Base-by-base conservation (phyloP, 805 yeast genomes). In the Pichia deserticola region DNA sequence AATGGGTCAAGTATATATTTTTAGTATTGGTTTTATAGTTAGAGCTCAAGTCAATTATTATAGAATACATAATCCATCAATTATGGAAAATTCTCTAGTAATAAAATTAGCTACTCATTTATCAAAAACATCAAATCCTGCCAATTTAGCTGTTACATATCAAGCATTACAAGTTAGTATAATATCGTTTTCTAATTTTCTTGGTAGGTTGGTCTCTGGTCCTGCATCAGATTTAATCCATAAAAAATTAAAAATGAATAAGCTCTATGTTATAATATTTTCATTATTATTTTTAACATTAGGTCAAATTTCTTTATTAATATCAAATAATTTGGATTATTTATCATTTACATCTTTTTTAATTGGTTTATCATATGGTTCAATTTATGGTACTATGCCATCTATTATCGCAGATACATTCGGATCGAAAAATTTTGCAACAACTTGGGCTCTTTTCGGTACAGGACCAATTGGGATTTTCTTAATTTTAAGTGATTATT, bases 91-190 rank as follows among this genome's bases (percentile, higher is more conserved):
- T 29, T 29, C 47, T 15, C 32, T 53, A 7, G 33, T 42, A 11
- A 5, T 45, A 5, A 37, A 54, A 25, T 20, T 50, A 7, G 47
- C 45, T 4, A 11, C 25, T 5, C n/a, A 28, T 10, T 42, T 45
- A 39, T 36, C 39, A 7, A 49, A 7, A 13, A 33, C 35, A 27
- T 40, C 54, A 35, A 51, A 57, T 5, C 56, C 57, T 42, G 57
- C 60, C 10, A 67, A 72, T 12, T 63, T 71, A 0, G 71, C 77
- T 1, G 70, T 76, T 6, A 69, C 78, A 13, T 66, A 72, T 8
- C 92, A 85, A 59, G 88, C 90, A 1, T 48, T 83, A 6, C 90
- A 85, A 60, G 90, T 85, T 0, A 81, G 88, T 1, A 67, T 79
- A 1, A 72, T 84, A 11, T 83, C 92, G 1, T 57, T 83, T 13